Evolutionary conservation across 192 early-diverging fungal species (phyloP).

Genomic region (Chytriomyces confervae): DNA sequence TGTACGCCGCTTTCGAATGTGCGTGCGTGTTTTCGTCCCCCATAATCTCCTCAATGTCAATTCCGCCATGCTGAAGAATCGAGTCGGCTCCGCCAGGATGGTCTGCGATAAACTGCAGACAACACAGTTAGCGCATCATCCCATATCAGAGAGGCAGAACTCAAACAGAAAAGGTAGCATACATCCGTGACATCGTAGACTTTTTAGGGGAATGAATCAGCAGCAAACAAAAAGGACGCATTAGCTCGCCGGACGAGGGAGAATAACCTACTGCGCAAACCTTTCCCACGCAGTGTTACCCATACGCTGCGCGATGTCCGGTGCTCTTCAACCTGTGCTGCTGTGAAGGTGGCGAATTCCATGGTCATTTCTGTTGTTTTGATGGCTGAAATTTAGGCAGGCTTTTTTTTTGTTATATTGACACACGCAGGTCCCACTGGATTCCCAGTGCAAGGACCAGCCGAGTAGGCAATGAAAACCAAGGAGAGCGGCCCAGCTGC

Average conservation of each 20-base stretch:
- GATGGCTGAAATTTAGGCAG: too few species aligned
- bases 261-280: conserved; percentile 1
- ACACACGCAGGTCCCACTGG: too few species aligned
- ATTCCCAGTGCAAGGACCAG: too few species aligned
- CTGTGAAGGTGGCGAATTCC: conserved; percentile 48
- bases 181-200: conserved; percentile 34
- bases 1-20: conserved; percentile 86
- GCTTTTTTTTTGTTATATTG: too few species aligned
- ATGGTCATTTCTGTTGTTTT: neutral
- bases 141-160: neutral
- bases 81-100: conserved; percentile 94
- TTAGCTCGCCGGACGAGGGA: too few species aligned
- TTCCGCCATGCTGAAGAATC: conserved; percentile 85
- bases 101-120: conserved; percentile 74
- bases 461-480: too few species aligned
- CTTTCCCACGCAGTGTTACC: conserved; percentile 77
- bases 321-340: conserved; percentile 76
- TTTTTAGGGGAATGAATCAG: neutral
- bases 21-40: conserved; percentile 74
- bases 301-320: conserved; percentile 75
- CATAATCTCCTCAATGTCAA: conserved; percentile 82
- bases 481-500: too few species aligned
- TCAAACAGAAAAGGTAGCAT: neutral
- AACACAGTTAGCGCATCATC: too few species aligned
- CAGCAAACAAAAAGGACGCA: too few species aligned